Evolutionary conservation across 73 alveolate species (phyloP), one percentile per base, ranked within the genome.

Genomic region (Paraurostyla sp.): DNA sequence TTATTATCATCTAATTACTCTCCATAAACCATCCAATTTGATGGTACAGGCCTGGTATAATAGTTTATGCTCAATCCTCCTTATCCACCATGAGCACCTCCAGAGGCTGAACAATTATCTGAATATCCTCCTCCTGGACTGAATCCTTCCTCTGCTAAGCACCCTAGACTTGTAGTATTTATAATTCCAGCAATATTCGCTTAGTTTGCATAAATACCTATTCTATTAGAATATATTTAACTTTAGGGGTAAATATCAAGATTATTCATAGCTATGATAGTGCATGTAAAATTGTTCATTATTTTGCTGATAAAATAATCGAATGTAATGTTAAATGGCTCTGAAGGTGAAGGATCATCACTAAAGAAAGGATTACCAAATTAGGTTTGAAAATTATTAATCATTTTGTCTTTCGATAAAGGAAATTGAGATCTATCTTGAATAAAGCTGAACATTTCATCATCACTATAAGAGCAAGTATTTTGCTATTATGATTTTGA

Each of bases 51-150:
- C 7, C 71, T 50, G 2, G 69, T 50, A 43, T 22, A 73, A 18
- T 45, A 73, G 48, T 50, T 73, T 2, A 45, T 52, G 18, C 59
- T 59, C 4, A 45, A 18, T 1, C 89, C 89, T 20, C 59, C 57
- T 9, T 6, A 15, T 15, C 89, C 89, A 23, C 89, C 89, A 78
- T 78, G 89, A 16, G 89, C 22, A 32, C 80, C 89, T 0, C 89
- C 89, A 13, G 89, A 20, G 7, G 89, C 89, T 11, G 80, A 33
- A 38, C 89, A 78, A 23, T 16, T 52, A 36, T 54, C 78, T 22
- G 43, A 23, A 3, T 16, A 20, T 1, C 89, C 89, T 3, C 63
- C 50, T 7, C 89, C 89, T 6, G 36, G n/a, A n/a, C n/a, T n/a
- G 9, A 56, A 16, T 25, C 89, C 89, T 18, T 78, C 33, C 13